Percentiles rank a stretch among this genome's conserved stretches.
Conservation (phyloP, 768 basidiomycete genomes). For the Rhizopogon vulgaris region DNA sequence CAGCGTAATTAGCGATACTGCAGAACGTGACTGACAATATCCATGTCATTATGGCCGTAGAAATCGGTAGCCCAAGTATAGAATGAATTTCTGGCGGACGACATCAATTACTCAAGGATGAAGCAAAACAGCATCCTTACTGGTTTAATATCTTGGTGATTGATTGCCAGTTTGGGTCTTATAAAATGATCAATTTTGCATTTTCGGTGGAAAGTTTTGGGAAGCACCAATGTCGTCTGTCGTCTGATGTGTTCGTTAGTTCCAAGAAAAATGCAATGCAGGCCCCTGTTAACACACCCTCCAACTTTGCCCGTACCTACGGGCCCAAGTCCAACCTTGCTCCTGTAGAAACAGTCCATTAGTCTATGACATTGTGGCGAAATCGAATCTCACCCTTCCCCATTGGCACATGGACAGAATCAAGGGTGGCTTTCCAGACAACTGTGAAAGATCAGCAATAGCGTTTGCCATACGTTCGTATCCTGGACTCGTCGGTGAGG, state of each 20-base stretch:
- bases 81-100: constrained; percentile 52
- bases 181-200: neutral
- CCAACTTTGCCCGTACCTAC: constrained; percentile 57
- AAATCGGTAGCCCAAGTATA: constrained; percentile 57
- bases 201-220: neutral
- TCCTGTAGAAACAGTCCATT: constrained; percentile 29
- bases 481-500: constrained; percentile 29
- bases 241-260: constrained; percentile 27
- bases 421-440: constrained; percentile 47
- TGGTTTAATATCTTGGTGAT: constrained; percentile 49
- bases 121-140: constrained; percentile 22
- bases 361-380: neutral
- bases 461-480: constrained; percentile 58
- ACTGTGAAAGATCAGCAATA: constrained; percentile 40
- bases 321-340: constrained; percentile 63
- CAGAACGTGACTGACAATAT: constrained; percentile 41
- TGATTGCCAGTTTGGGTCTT: constrained; percentile 44
- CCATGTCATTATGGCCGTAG: constrained; percentile 64
- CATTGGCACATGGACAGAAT: constrained; percentile 62
- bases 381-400: constrained; percentile 45
- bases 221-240: constrained; percentile 41
- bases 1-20: neutral
- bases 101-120: neutral
- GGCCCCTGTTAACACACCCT: constrained; percentile 33
- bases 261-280: neutral